Evolutionary conservation across 768 basidiomycete species (phyloP).

Genomic region (Obba rivulosa): DNA sequence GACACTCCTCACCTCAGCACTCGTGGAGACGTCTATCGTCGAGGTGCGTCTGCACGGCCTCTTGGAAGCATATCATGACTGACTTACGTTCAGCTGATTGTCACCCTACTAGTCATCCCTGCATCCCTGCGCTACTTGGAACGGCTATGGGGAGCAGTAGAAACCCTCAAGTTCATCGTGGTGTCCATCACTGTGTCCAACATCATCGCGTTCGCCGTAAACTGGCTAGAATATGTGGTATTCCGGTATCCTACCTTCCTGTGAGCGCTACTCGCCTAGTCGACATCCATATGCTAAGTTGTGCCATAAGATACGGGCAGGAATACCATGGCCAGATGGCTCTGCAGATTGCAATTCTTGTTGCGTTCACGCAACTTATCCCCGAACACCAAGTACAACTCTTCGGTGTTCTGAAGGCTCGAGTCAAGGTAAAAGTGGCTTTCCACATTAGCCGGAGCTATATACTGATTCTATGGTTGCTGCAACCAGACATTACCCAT

Average conservation of each 20-base stretch:
- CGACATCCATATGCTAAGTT: conserved; percentile 8
- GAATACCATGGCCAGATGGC: conserved; percentile 91
- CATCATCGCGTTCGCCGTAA: conserved; percentile 81
- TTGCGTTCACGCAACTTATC: conserved; percentile 96
- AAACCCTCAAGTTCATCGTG: conserved; percentile 80
- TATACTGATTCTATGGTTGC: background rate
- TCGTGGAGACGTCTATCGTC: conserved; percentile 78
- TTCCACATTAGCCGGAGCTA: background rate
- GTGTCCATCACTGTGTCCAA: conserved; percentile 79
- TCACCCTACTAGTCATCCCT: conserved; percentile 73
- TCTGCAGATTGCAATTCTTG: conserved; percentile 81
- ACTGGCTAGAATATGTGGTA: conserved; percentile 79
- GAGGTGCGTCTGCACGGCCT: conserved; percentile 54
- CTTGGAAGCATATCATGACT: background rate
- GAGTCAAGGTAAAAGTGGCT: conserved; percentile 69
- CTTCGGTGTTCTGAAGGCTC: conserved; percentile 73
- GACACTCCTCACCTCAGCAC: conserved; percentile 85
- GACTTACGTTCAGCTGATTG: conserved; percentile 51
- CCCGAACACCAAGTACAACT: conserved; percentile 98
- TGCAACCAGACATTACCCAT: conserved; percentile 80
- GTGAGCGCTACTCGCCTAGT: conserved; percentile 42
- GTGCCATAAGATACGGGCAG: conserved; percentile 68
- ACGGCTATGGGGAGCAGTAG: conserved; percentile 86
- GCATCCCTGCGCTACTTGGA: conserved; percentile 88
- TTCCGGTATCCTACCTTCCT: conserved; percentile 73